Evolutionary conservation across 495 filamentous ascomycete species (phyloP).

Genomic region (Podospora australis): DNA sequence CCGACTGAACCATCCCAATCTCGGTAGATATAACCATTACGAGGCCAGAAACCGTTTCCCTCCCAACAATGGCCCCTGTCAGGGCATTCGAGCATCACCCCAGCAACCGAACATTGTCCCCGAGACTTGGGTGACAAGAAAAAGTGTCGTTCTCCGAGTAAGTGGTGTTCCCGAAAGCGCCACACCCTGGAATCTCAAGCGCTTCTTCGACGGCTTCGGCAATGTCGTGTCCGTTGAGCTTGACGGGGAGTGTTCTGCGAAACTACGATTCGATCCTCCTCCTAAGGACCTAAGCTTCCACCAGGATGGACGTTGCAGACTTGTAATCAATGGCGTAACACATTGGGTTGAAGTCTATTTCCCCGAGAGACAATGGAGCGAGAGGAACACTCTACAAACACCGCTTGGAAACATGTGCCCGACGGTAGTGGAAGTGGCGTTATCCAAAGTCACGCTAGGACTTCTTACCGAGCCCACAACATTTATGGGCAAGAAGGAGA

Average conservation of each 20-base stretch:
- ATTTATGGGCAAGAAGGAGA: constrained; percentile 46
- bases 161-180: constrained; percentile 16
- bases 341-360: constrained; percentile 9
- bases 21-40: no score
- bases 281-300: constrained; percentile 22
- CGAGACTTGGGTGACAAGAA: constrained; percentile 20
- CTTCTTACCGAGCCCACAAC: constrained; percentile 37
- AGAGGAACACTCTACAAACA: constrained; percentile 12
- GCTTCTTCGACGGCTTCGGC: constrained; percentile 22
- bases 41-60: no score
- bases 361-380: not conserved
- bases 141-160: constrained; percentile 20
- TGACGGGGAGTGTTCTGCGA: constrained; percentile 20
- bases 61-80: no score
- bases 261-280: constrained; percentile 33
- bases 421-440: constrained; percentile 22
- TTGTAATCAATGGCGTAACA: not conserved
- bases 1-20: no score
- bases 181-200: constrained; percentile 22
- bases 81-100: not conserved
- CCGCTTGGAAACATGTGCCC: constrained; percentile 26
- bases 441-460: constrained; percentile 45
- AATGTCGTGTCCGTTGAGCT: constrained; percentile 30
- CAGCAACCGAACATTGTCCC: constrained; percentile 9
- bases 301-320: constrained; percentile 6